Base-by-base conservation (phyloP, 2,329 filamentous ascomycete species). In the Pestalotiopsis sp. region DNA sequence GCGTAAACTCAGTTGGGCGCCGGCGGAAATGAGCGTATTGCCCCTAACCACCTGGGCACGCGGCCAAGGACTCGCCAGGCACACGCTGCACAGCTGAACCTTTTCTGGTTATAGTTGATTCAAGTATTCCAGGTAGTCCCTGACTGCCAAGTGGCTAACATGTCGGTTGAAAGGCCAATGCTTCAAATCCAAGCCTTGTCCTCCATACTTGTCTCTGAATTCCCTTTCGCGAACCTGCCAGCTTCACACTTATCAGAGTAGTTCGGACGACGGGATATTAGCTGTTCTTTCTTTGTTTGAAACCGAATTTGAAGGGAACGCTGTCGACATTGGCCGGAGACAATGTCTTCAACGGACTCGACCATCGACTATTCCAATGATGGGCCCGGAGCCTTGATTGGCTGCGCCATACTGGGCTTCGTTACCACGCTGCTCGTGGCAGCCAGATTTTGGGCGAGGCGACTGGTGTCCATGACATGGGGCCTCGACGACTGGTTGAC, bases 221-320 rank as follows among this genome's bases (percentile, higher is more conserved):
- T 52, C 3, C 45, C 17, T 52, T 52, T 52, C n/a, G 45, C n/a
- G 5, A n/a, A 52, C 45, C 45, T n/a, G 20, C 27, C 17, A 52
- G 17, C 17, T 45, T 52, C n/a, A 52, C 45, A 52, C 45, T 52
- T 52, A 52, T 52, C 45, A 52, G 45, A 52, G 45, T 52, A 52
- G 20, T n/a, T n/a, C 6, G 17, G 17, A 52, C n/a, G 45, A 17
- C 45, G 13, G 14, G 20, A n/a, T 9, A 52, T 52, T n/a, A 52
- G 45, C n/a, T 17, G n/a, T n/a, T 52, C 45, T n/a, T n/a, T 52
- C 45, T n/a, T n/a, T n/a, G 45, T 52, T 70, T 3, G 68, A n/a
- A 52, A n/a, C 45, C 20, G 45, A n/a, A 52, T n/a, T 20, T 20
- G 45, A 31, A 31, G 27, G 27, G 41, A n/a, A 20, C 45, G 45